phyloP scores from a whole-genome alignment of 23 red algal genomes.

The Pyropia haitanensis region DNA sequence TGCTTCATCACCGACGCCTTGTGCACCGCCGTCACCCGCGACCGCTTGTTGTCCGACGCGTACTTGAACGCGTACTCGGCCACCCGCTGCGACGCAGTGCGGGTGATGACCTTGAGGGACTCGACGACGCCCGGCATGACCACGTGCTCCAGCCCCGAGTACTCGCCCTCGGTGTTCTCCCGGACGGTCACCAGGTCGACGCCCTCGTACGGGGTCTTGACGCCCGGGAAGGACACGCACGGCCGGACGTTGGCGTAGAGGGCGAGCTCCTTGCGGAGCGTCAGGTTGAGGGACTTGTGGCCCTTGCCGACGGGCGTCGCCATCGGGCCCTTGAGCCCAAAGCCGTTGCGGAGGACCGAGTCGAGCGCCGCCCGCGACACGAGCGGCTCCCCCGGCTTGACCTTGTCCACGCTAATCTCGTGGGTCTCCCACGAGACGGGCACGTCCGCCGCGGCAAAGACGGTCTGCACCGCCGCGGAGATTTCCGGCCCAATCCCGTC shows the following conservation, averaged over 20 bases:
- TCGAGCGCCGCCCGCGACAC: slow-evolving; percentile 67
- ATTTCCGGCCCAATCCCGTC: slow-evolving; percentile 98
- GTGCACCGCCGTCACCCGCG: slow-evolving; percentile 91
- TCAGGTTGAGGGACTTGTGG: slow-evolving; percentile 86
- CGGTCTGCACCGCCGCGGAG: slow-evolving; percentile 56
- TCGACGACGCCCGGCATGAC: slow-evolving; percentile 94
- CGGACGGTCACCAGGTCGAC: slow-evolving; percentile 93
- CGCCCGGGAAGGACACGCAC: slow-evolving; percentile 82
- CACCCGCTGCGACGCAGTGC: slow-evolving; percentile 62
- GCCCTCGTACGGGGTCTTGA: slow-evolving; percentile 81
- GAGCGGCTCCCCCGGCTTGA: slow-evolving; percentile 64
- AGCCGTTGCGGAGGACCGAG: slow-evolving; percentile 75
- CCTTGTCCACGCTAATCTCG: slow-evolving; percentile 49
- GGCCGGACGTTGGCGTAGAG: slow-evolving; percentile 96
- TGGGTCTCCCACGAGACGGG: slow-evolving; percentile 84
- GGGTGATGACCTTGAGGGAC: slow-evolving; percentile 92
- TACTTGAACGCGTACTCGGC: slow-evolving; percentile 96
- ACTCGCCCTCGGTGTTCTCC: slow-evolving; percentile 99
- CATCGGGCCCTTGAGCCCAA: slow-evolving; percentile 94
- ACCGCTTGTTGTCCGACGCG: slow-evolving; percentile 70
- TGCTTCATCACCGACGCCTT: slow-evolving; percentile 95
- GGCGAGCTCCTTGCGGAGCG: slow-evolving; percentile 71
- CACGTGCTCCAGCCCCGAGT: slow-evolving; percentile 87
- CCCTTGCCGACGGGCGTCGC: slow-evolving; percentile 91
- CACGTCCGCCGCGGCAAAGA: slow-evolving; percentile 75